phyloP scores from a whole-genome alignment of 108 stramenopile species.

The Thalassiosira profunda region DNA sequence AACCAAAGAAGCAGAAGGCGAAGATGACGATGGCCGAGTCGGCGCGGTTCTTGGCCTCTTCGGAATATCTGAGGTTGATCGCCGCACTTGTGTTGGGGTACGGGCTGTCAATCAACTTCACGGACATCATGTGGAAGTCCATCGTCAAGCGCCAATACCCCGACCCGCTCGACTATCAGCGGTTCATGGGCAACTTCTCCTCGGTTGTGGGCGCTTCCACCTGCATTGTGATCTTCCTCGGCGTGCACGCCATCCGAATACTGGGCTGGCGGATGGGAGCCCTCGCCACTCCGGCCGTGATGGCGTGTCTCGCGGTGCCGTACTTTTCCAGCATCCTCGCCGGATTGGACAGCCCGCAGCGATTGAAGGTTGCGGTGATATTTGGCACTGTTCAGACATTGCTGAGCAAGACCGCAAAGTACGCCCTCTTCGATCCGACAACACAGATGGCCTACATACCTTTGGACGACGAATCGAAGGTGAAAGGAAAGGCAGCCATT shows the following conservation, averaged over 20 bases:
- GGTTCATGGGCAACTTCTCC: constrained; percentile 96
- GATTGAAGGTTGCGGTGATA: constrained; percentile 75
- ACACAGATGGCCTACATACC: constrained; percentile 98
- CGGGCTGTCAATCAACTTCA: constrained; percentile 96
- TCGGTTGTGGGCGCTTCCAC: constrained; percentile 87
- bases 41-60: constrained; percentile 86
- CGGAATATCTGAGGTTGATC: constrained; percentile 92
- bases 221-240: constrained; percentile 94
- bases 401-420: constrained; percentile 94
- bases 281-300: constrained; percentile 90
- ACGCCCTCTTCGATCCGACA: constrained; percentile 90
- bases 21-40: constrained; percentile 91
- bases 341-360: constrained; percentile 75
- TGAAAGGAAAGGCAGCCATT: constrained; percentile 96
- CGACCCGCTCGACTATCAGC: constrained; percentile 90
- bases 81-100: constrained; percentile 93
- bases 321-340: constrained; percentile 90
- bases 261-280: constrained; percentile 96
- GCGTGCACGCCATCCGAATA: constrained; percentile 89
- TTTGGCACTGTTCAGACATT: constrained; percentile 92
- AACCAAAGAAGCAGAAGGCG: constrained; percentile 80
- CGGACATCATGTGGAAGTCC: constrained; percentile 98
- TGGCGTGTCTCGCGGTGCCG: constrained; percentile 88
- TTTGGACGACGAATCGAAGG: constrained; percentile 95
- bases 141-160: constrained; percentile 94